Conservation (phyloP, 371 early-diverging fungal species). For the Rhizopus sp. region DNA sequence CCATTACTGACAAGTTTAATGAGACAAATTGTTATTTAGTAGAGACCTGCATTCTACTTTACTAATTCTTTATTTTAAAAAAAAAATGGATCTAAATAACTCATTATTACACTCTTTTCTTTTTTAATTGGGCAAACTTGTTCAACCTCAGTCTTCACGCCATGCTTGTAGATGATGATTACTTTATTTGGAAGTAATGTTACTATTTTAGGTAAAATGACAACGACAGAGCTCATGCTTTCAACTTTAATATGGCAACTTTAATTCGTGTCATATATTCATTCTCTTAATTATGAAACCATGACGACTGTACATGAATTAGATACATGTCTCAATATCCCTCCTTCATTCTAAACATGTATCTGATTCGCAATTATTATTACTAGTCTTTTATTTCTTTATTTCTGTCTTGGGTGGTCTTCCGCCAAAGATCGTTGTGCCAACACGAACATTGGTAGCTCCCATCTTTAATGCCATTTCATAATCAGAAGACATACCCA, state of each 20-base stretch:
- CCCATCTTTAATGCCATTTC: conserved; percentile 80
- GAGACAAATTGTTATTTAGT: too few relatives aligned
- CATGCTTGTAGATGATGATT: too few relatives aligned
- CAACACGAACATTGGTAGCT: conserved; percentile 91
- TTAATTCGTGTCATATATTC: too few relatives aligned
- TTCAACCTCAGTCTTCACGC: not conserved
- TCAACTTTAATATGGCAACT: not conserved
- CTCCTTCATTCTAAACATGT: too few relatives aligned
- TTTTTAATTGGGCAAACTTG: too few relatives aligned
- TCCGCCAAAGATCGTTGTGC: conserved; percentile 89
- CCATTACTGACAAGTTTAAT: too few relatives aligned
- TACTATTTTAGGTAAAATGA: not conserved
- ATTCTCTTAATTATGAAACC: too few relatives aligned
- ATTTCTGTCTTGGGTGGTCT: conserved; percentile 16
- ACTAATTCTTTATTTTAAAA: too few relatives aligned
- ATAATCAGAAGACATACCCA: conserved; percentile 98
- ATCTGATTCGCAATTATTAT: too few relatives aligned
- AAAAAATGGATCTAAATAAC: not conserved
- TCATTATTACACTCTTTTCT: not conserved
- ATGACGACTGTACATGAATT: conserved; percentile 2
- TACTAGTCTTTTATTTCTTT: conserved; percentile 1
- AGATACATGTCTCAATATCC: not conserved
- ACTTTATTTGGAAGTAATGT: not conserved
- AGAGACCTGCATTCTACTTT: too few relatives aligned
- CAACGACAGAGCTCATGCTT: not conserved